A percentile compares a stretch with the other conserved stretches of the same genome.
These are phyloP conservation scores for Porpolomopsis calyptriformis DNA, from an alignment of 768 basidiomycete genomes.

Conservation along the genomic window DNA sequence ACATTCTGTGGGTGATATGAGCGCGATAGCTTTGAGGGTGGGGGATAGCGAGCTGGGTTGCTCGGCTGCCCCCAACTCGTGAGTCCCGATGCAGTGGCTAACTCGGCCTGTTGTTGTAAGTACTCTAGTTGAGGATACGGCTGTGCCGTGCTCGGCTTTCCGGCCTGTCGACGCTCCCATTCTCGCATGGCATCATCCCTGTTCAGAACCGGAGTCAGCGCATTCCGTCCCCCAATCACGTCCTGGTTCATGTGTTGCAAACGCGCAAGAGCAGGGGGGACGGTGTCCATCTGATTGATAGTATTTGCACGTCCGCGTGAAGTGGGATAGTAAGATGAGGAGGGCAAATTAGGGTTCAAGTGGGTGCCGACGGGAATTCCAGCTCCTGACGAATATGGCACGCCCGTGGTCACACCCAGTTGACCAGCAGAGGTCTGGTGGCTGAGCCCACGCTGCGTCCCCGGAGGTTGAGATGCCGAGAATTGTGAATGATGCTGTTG, in stretches of 20 bases:
- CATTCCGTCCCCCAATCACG: conserved; percentile 65
- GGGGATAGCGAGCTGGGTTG: conserved; percentile 37
- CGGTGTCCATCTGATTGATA: conserved; percentile 79
- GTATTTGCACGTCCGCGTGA: conserved; percentile 80
- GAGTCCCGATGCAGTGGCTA: conserved; percentile 55
- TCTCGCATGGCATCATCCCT: conserved; percentile 91
- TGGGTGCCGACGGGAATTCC: conserved; percentile 25
- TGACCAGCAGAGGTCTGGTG: conserved; percentile 45
- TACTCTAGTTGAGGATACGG: conserved; percentile 87
- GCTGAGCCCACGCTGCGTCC: conserved; percentile 31
- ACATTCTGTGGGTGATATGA: conserved; percentile 59
- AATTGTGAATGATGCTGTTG: conserved; percentile 20
- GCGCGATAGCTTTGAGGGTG: conserved; percentile 55
- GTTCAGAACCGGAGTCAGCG: conserved; percentile 87
- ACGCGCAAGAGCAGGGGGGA: conserved; percentile 90
- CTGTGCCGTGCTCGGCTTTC: conserved; percentile 57
- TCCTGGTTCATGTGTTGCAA: conserved; percentile 85
- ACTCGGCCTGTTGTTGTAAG: conserved; percentile 87
- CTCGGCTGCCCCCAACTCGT: conserved; percentile 39
- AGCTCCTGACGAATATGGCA: conserved; percentile 24
- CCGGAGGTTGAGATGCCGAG: conserved; percentile 23
- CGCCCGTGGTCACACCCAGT: conserved; percentile 23
- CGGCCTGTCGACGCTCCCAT: conserved; percentile 86
- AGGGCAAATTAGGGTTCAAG: conserved; percentile 43
- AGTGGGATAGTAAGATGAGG: conserved; percentile 60